Base-by-base conservation (phyloP, 2,329 filamentous ascomycete species). In the Coniella lustricola region DNA sequence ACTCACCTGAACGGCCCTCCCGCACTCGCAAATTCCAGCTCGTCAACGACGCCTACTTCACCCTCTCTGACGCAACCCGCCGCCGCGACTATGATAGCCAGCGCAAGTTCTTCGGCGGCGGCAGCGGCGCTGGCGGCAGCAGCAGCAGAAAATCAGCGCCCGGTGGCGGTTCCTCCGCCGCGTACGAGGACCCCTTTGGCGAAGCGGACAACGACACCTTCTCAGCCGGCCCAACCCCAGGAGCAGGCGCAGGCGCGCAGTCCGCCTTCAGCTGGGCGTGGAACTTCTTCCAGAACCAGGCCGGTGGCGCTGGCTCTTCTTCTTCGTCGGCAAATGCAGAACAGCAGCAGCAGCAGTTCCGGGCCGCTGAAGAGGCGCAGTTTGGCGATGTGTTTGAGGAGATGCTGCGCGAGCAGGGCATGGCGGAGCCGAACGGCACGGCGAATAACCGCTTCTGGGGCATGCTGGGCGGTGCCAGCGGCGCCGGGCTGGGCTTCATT, bases 401-500 rank as follows among this genome's bases (percentile, higher is more conserved):
- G 75, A 87, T 96, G 93, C 73, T 96, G 74, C 71, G 85, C 61
- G 80, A 96, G 62, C 76, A 96, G 68, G 78, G 89, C 56, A 80
- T 97, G 75, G 87, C 87, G 0, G 87, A 90, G 59, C 77, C 79
- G 12, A 76, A 77, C 16, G 77, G 75, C 41, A 62, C 66, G 40
- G 75, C 75, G 1, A 91, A 82, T 2, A 75, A 79, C 53, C 82
- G 82, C 57, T 95, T 98, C 67, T 98, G 93, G 91, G 77, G 82
- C 49, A 67, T 96, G 54, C 64, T 96, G 1, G 93, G 93, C 3
- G 90, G 89, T 1, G 66, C 91, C 35, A 93, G 88, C 61, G 93
- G 93, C 29, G 91, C 85, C 12, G 87, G 89, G 3, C 77, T 98
- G 64, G 93, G 93, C 0, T 97, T 97, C 66, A 98, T 98, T 57